These are phyloP conservation scores for Wallacemonas sp. DNA, from an alignment of 208 protist species.

Conservation along the genomic window DNA sequence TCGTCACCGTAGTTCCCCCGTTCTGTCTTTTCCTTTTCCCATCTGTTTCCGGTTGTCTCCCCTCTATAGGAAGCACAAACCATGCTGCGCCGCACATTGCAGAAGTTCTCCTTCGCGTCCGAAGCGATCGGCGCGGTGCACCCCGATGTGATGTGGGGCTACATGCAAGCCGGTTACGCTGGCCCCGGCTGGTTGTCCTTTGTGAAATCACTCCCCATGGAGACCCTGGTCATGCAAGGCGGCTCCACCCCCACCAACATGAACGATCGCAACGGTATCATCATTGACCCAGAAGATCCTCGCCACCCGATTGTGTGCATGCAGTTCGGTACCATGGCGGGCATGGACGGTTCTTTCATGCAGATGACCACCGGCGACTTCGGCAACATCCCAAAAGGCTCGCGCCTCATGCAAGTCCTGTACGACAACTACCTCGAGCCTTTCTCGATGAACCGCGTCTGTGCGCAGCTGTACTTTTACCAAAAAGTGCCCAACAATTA, in stretches of 20 bases:
- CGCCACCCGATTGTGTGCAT: conserved; percentile 72
- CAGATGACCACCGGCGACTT: conserved; percentile 72
- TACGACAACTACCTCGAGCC: conserved; percentile 91
- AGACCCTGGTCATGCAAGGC: conserved; percentile 76
- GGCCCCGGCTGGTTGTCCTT: conserved; percentile 79
- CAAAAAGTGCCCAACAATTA: conserved; percentile 90
- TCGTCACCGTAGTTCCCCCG: not conserved
- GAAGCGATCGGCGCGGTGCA: conserved; percentile 78
- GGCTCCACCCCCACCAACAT: conserved; percentile 72
- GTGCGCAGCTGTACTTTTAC: conserved; percentile 83
- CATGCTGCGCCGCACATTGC: conserved; percentile 73
- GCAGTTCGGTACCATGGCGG: conserved; percentile 59
- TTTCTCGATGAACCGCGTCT: conserved; percentile 87
- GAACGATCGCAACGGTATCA: conserved; percentile 77
- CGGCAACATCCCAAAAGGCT: conserved; percentile 47
- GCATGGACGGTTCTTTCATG: conserved; percentile 68
- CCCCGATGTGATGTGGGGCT: conserved; percentile 82
- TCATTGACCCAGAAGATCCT: conserved; percentile 82
- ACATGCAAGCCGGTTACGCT: conserved; percentile 80
- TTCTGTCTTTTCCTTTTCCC: conserved; percentile 2
- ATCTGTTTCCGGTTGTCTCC: too few species aligned
- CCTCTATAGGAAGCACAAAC: too few species aligned
- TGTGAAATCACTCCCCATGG: conserved; percentile 71
- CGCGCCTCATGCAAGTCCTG: conserved; percentile 84
- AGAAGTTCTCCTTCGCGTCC: conserved; percentile 27